These are phyloP conservation scores for Arthrobotrys iridis DNA, from an alignment of 2,329 filamentous ascomycete genomes.

Conservation along the genomic window DNA sequence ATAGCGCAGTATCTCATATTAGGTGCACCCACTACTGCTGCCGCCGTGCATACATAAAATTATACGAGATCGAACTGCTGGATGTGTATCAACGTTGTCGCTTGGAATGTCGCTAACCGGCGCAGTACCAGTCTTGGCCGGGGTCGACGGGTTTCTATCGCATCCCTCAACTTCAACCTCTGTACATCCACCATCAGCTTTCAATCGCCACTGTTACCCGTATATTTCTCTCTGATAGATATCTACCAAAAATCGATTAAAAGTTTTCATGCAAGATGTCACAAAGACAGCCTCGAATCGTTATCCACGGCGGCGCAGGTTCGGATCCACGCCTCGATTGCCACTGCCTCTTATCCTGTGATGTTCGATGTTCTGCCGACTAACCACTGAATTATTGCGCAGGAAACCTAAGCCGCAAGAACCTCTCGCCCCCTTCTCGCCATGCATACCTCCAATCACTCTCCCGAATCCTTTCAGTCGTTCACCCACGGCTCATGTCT, in stretches of 20 bases:
- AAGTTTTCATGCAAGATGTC: neutral
- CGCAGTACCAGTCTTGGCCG: too few relatives aligned
- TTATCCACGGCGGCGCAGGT: conserved; percentile 53
- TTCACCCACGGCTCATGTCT: conserved; percentile 61
- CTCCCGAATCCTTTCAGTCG: conserved; percentile 69
- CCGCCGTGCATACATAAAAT: too few relatives aligned
- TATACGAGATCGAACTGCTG: too few relatives aligned
- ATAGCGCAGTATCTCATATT: too few relatives aligned
- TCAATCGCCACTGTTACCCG: too few relatives aligned
- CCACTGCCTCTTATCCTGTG: neutral
- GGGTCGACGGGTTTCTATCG: too few relatives aligned
- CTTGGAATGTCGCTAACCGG: too few relatives aligned
- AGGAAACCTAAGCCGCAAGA: conserved; percentile 64
- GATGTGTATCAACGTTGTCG: too few relatives aligned
- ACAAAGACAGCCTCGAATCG: conserved; percentile 23
- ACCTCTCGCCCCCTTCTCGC: conserved; percentile 66
- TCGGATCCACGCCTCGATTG: neutral
- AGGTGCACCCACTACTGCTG: too few relatives aligned
- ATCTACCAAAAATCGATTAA: neutral
- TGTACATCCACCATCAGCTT: too few relatives aligned
- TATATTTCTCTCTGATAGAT: neutral
- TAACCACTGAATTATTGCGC: neutral
- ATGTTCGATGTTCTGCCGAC: neutral
- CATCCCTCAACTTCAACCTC: too few relatives aligned
- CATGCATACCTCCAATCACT: conserved; percentile 73